Evolutionary conservation across 805 yeast genomes (phyloP).

Genomic region (Schizosaccharomyces cryophilus): DNA sequence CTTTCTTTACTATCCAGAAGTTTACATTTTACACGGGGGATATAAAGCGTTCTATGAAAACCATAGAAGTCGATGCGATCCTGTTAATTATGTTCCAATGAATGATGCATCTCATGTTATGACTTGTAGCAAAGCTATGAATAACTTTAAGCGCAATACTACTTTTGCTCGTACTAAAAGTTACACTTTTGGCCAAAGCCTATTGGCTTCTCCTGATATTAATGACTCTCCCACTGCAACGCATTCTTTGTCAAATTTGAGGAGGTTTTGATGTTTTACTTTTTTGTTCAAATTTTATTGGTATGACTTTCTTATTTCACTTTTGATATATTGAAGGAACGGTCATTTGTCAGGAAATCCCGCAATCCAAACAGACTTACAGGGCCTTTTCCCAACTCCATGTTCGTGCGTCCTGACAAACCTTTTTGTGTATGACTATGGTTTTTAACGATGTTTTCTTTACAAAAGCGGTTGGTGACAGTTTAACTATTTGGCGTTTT

Average conservation of each 20-base stretch:
- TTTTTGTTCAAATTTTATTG: neutral
- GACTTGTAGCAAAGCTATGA: slow-evolving; percentile 30
- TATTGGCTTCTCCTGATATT: neutral
- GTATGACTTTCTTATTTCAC: too few relatives aligned
- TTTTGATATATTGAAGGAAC: too few relatives aligned
- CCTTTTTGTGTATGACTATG: too few relatives aligned
- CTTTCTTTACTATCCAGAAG: slow-evolving; percentile 60
- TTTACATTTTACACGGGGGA: slow-evolving; percentile 75
- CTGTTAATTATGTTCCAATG: slow-evolving; percentile 71
- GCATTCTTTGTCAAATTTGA: neutral
- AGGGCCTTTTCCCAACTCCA: too few relatives aligned
- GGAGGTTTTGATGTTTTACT: neutral
- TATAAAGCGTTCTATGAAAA: slow-evolving; percentile 51
- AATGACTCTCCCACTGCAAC: neutral
- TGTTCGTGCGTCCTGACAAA: too few relatives aligned
- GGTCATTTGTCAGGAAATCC: too few relatives aligned
- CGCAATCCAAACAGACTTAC: too few relatives aligned
- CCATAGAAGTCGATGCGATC: slow-evolving; percentile 30
- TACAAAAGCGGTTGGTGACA: too few relatives aligned
- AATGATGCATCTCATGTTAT: slow-evolving; percentile 26
- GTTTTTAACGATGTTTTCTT: too few relatives aligned
- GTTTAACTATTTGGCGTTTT: too few relatives aligned
- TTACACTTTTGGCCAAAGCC: slow-evolving; percentile 3
- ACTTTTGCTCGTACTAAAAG: slow-evolving; percentile 4
- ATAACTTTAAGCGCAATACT: slow-evolving; percentile 21